A percentile compares a stretch with the other conserved stretches of the same genome.
Conservation (phyloP, 192 early-diverging fungal species). For the Haplosporangium gracile region DNA sequence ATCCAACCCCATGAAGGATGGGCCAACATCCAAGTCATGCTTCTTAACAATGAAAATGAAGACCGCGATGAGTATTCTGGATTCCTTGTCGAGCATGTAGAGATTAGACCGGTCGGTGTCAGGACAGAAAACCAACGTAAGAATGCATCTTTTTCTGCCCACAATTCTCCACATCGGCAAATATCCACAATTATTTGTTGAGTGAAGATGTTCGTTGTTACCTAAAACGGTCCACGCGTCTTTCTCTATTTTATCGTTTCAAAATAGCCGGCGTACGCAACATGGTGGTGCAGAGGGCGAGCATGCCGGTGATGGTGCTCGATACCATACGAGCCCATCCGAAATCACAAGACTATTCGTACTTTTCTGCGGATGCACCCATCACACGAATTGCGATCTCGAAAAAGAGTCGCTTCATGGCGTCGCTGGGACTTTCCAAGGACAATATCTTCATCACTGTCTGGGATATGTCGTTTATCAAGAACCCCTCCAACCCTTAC, state of each 20-base stretch:
- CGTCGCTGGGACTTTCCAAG: constrained; percentile 16
- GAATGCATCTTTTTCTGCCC: not conserved
- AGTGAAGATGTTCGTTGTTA: not conserved
- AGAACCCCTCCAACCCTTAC: constrained; percentile 24
- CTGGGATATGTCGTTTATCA: constrained; percentile 38
- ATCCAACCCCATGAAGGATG: constrained; percentile 34
- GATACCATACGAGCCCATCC: constrained; percentile 11
- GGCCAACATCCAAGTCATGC: constrained; percentile 19
- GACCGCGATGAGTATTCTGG: constrained; percentile 27
- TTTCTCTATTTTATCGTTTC: not conserved
- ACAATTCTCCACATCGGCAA: too few relatives aligned
- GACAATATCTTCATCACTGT: constrained; percentile 25
- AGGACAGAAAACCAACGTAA: constrained; percentile 21
- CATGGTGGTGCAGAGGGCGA: constrained; percentile 18
- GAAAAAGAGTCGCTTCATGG: constrained; percentile 29
- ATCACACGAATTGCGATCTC: constrained; percentile 21
- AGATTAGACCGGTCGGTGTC: constrained; percentile 31
- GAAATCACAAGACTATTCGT: not conserved
- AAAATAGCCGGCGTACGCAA: constrained; percentile 22
- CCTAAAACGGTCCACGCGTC: not conserved
- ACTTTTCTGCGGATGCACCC: constrained; percentile 4
- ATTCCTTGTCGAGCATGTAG: constrained; percentile 41
- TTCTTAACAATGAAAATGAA: constrained; percentile 35
- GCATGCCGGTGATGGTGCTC: constrained; percentile 32
- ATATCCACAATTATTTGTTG: not conserved